Evolutionary conservation across 768 basidiomycete genomes (phyloP), one percentile per base, ranked within the genome.

Genomic region (Floccularia luteovirens): DNA sequence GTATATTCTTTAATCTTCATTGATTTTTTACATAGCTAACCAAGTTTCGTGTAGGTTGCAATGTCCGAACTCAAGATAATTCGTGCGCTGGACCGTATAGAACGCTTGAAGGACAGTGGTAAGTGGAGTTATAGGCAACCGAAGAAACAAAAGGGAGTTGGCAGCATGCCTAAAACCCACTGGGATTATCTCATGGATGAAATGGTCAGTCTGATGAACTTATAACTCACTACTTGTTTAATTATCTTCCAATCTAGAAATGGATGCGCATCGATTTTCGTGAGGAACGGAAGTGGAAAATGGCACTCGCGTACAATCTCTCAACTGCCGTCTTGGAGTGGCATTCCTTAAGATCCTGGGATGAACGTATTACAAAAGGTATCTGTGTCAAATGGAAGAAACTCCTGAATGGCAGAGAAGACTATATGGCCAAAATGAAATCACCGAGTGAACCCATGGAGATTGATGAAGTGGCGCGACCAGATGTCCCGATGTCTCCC

Each of bases 111-210:
- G 58, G 72, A 76, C 20, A 74, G 73, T 8, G 82, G 81, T 3
- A 68, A 77, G 24, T 99, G 96, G 94, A 85, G 86, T 48, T 89
- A 94, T 51, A 67, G 94, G 38, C 96, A 99, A 53, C 91, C 92
- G 7, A 97, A 94, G 62, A 94, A 92, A 60, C 89, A 93, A 53
- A 72, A 87, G 43, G 84, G 79, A 21, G 71, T 91, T 13, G 79
- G 82, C 16, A 79, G 81, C 1, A 49, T 82, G 36, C 65, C 69
- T 2, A 96, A 93, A 62, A 78, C 83, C 1, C 91, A 97, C 53
- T 93, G 90, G 90, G 96, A 98, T 56, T 87, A 92, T 59, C 68
- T 99, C 24, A 62, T 99, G 59, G 94, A 98, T 45, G 96, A 99
- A 61, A 91, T 97, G 91, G 90, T 89, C 40, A 49, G 75, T 51